A percentile compares a stretch with the other conserved stretches of the same genome.
These are phyloP conservation scores for Fusarium succisae DNA, from an alignment of 2,329 filamentous ascomycete genomes.

Conservation along the genomic window DNA sequence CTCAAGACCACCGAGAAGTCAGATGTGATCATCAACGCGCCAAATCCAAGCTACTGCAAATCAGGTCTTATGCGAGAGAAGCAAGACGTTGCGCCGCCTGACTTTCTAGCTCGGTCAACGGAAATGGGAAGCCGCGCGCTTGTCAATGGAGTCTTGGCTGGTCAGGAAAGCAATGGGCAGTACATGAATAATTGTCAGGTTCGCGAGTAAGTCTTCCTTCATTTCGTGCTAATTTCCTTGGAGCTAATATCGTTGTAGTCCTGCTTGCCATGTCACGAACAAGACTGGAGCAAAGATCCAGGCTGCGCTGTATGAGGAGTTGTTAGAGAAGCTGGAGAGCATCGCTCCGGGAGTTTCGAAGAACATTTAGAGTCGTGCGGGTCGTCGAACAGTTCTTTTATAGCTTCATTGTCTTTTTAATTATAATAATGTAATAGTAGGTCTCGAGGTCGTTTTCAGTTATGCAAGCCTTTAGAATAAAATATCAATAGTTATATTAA, in stretches of 20 bases:
- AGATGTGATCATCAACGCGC: slow-evolving; percentile 49
- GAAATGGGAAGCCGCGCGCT: slow-evolving; percentile 55
- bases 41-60: slow-evolving; percentile 55
- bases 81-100: neutral
- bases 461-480: no score
- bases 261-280: slow-evolving; percentile 45
- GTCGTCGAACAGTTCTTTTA: accelerated
- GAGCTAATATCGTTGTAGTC: neutral
- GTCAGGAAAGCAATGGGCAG: slow-evolving; percentile 46
- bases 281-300: slow-evolving; percentile 45
- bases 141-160: slow-evolving; percentile 44
- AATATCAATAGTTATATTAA: accelerated
- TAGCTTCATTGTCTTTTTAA: accelerated
- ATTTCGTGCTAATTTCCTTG: neutral
- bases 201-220: slow-evolving; percentile 21
- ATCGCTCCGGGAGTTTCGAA: slow-evolving; percentile 21
- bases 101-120: slow-evolving; percentile 52
- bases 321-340: slow-evolving; percentile 46
- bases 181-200: slow-evolving; percentile 48
- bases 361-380: neutral
- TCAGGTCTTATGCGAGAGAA: slow-evolving; percentile 43
- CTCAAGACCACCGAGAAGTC: neutral
- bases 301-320: slow-evolving; percentile 45
- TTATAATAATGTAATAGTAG: no score
- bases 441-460: accelerated